Evolutionary conservation across 2,329 filamentous ascomycete genomes (phyloP).

Genomic region (Pseudocercospora vitis): DNA sequence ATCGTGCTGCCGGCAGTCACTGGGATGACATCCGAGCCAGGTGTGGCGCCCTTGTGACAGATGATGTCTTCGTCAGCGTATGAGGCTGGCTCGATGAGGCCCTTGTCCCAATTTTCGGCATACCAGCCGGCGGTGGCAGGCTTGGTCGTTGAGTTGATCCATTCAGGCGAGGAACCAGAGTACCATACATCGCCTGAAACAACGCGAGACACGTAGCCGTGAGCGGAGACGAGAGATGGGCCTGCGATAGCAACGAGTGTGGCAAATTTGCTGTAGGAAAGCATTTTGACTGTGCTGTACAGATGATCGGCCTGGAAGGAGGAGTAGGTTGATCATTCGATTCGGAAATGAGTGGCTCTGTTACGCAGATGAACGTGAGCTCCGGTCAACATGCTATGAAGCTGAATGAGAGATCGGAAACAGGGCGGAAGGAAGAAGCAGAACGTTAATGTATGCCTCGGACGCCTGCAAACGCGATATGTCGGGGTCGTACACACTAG

Average conservation of each 20-base stretch:
- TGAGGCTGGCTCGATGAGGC: slow-evolving; percentile 30
- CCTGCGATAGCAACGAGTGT: slow-evolving; percentile 21
- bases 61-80: slow-evolving; percentile 31
- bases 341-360: slow-evolving; percentile 13
- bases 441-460: slow-evolving; percentile 17
- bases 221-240: slow-evolving; percentile 42
- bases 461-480: background rate
- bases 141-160: slow-evolving; percentile 58
- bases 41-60: slow-evolving; percentile 55
- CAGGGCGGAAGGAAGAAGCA: slow-evolving; percentile 1
- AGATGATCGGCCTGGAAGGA: too few species aligned
- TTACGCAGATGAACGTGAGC: slow-evolving; percentile 20
- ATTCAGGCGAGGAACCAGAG: slow-evolving; percentile 42
- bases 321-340: background rate
- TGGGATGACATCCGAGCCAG: slow-evolving; percentile 52
- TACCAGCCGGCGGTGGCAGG: slow-evolving; percentile 49
- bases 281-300: slow-evolving; percentile 16
- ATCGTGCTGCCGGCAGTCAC: slow-evolving; percentile 57
- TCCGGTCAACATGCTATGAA: slow-evolving; percentile 19
- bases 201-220: slow-evolving; percentile 47
- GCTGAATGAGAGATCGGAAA: slow-evolving; percentile 18
- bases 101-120: slow-evolving; percentile 42
- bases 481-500: too few species aligned
- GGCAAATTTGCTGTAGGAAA: slow-evolving; percentile 20
- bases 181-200: slow-evolving; percentile 51